Conservation (phyloP, 2,329 filamentous ascomycete species). For the Colletotrichum sidae region DNA sequence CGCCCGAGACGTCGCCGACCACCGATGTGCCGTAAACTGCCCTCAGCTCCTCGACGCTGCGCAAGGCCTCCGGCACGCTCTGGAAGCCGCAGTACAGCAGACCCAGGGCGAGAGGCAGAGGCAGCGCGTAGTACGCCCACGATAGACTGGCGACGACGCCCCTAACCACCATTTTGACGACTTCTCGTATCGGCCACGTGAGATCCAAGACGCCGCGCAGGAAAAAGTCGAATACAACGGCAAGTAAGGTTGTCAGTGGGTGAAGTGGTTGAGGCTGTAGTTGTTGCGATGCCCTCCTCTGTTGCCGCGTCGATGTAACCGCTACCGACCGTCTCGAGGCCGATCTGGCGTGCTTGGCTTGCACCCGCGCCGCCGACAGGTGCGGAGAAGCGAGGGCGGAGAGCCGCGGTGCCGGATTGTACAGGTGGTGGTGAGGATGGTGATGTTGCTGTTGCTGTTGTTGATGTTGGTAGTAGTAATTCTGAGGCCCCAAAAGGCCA, state of each 20-base stretch:
- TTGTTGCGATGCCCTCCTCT: constrained; percentile 14
- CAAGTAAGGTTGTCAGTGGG: constrained; percentile 22
- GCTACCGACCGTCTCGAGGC: constrained; percentile 17
- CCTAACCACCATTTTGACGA: constrained; percentile 22
- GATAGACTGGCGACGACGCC: constrained; percentile 26
- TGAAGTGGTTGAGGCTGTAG: constrained; percentile 25
- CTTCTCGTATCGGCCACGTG: constrained; percentile 30
- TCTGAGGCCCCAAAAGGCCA: constrained; percentile 35
- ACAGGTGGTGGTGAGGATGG: constrained; percentile 24
- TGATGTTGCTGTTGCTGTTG: constrained; percentile 8
- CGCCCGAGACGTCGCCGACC: constrained; percentile 9
- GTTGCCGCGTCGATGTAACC: constrained; percentile 23
- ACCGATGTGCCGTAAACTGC: constrained; percentile 5
- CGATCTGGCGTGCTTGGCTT: constrained; percentile 29
- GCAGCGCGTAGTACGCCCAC: constrained; percentile 32
- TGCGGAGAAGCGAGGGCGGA: constrained; percentile 30
- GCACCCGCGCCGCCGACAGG: constrained; percentile 16
- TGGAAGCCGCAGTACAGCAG: constrained; percentile 35
- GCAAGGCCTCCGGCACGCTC: constrained; percentile 26
- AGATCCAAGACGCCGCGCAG: constrained; percentile 30
- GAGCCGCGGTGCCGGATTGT: constrained; percentile 33
- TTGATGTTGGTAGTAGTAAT: constrained; percentile 31
- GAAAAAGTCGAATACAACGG: constrained; percentile 32
- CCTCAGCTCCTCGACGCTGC: constrained; percentile 29
- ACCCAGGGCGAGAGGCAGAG: constrained; percentile 30